Evolutionary conservation across 768 basidiomycete species (phyloP), one percentile per base, ranked within the genome.

Genomic region (Amanita rubescens): DNA sequence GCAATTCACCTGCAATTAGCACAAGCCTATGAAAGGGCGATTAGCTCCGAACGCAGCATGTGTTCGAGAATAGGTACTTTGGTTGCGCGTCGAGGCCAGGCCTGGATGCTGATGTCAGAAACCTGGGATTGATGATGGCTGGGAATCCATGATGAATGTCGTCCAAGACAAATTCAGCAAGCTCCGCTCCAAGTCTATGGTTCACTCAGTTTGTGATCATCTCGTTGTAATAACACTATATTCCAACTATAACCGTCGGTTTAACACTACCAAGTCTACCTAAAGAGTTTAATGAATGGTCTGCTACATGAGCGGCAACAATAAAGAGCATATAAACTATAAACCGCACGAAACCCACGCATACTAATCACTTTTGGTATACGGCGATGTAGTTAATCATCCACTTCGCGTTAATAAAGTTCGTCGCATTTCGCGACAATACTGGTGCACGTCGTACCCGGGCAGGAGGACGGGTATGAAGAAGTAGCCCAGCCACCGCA

Each of bases 331-430:
- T 17, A 38, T 49, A 19, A 27, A n/a, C n/a, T n/a, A n/a, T n/a
- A 17, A 45, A 22, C 53, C 46, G 22, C 32, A 50, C 38, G 35
- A 37, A 51, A 48, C 8, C 32, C n/a, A 22, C 24, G 30, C 17
- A 37, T 30, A 8, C 17, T 9, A 12, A 20, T 15, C 15, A 54
- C 42, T 49, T 39, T 37, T 78, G 65, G 65, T 78, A 83, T 43
- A 80, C 75, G 32, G 77, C 74, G 51, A 83, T 68, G 59, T 76
- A 81, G 60, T 79, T 78, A 64, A 84, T 69, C 55, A 71, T 67
- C 80, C 80, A 82, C 62, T 76, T 66, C 10, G 81, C 79, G 59
- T 69, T 49, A 20, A 56, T 25, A 63, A 80, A 87, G 67, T 82
- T 86, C 19, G 61, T 68, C 15, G 82, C 76, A 61, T 87, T n/a